A percentile compares a stretch with the other conserved stretches of the same genome.
Evolutionary conservation across 1,284 basidiomycete species (phyloP).

Genomic region (Pascua guehoae): DNA sequence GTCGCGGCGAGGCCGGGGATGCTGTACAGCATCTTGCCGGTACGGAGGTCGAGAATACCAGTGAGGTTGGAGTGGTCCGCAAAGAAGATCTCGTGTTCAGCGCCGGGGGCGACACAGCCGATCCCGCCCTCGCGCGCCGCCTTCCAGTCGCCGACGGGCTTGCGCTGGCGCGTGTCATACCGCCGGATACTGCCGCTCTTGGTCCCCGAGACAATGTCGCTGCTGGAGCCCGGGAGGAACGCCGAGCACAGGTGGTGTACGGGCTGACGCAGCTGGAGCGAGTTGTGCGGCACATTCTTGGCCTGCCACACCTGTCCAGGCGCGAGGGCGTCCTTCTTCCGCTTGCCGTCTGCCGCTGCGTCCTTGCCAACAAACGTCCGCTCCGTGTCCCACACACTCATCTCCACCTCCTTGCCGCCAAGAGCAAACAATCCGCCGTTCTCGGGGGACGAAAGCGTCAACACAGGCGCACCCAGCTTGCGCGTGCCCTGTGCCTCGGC

Average conservation of each 20-base stretch:
- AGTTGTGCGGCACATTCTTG: slow-evolving; percentile 62
- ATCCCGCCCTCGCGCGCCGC: slow-evolving; percentile 59
- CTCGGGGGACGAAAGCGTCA: slow-evolving; percentile 51
- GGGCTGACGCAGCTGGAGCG: slow-evolving; percentile 71
- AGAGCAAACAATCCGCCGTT: slow-evolving; percentile 64
- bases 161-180: slow-evolving; percentile 74
- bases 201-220: slow-evolving; percentile 65
- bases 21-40: slow-evolving; percentile 64
- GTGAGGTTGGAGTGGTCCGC: slow-evolving; percentile 68
- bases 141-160: slow-evolving; percentile 54
- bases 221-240: slow-evolving; percentile 47
- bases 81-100: slow-evolving; percentile 61
- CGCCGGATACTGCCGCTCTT: slow-evolving; percentile 69
- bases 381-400: slow-evolving; percentile 76
- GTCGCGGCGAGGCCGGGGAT: slow-evolving; percentile 54
- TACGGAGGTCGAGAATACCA: slow-evolving; percentile 69
- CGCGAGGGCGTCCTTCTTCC: slow-evolving; percentile 65
- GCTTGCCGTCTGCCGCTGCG: slow-evolving; percentile 52
- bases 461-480: slow-evolving; percentile 28
- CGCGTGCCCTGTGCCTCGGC: slow-evolving; percentile 2
- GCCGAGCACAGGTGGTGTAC: slow-evolving; percentile 69
- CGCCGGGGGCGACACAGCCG: slow-evolving; percentile 56
- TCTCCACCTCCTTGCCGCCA: slow-evolving; percentile 82
- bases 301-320: slow-evolving; percentile 56
- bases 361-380: slow-evolving; percentile 55